phyloP scores from a whole-genome alignment of 768 basidiomycete genomes.

The Mycena galericulata region DNA sequence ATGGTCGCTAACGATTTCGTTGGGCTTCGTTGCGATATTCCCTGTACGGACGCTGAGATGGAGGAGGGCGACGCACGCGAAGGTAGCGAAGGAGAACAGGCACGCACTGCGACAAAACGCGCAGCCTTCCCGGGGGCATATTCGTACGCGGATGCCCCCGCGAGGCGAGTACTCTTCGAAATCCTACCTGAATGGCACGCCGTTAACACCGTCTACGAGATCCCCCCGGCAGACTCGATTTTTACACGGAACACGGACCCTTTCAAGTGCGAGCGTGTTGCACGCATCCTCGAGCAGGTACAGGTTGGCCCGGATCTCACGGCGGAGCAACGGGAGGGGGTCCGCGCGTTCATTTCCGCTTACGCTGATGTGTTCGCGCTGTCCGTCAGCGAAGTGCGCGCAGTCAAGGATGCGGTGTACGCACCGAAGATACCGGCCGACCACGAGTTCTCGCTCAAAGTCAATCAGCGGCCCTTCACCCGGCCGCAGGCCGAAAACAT shows the following conservation, averaged over 20 bases:
- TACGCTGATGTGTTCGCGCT: conserved; percentile 55
- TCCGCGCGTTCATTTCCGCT: conserved; percentile 40
- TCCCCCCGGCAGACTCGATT: not conserved
- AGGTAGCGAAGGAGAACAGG: not conserved
- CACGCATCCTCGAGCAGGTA: conserved; percentile 27
- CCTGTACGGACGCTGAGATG: conserved; percentile 36
- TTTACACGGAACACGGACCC: not conserved
- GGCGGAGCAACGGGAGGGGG: conserved; percentile 35
- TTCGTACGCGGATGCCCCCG: conserved; percentile 15
- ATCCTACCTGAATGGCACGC: not conserved
- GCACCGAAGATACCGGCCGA: conserved; percentile 43
- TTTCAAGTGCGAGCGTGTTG: not conserved
- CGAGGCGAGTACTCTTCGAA: conserved; percentile 34
- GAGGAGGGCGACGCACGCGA: not conserved
- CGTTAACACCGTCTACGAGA: not conserved
- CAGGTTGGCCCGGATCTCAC: conserved; percentile 41
- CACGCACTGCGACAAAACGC: not conserved
- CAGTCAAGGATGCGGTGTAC: conserved; percentile 46
- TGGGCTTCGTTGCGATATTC: conserved; percentile 36
- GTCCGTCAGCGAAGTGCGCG: conserved; percentile 50
- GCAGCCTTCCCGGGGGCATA: conserved; percentile 11
- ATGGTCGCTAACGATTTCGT: not conserved
- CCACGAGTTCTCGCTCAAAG: conserved; percentile 37
- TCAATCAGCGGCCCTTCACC: conserved; percentile 45
- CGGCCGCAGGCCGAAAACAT: conserved; percentile 45